Conservation (phyloP, 257 asterid genomes). For the Echium plantagineum region DNA sequence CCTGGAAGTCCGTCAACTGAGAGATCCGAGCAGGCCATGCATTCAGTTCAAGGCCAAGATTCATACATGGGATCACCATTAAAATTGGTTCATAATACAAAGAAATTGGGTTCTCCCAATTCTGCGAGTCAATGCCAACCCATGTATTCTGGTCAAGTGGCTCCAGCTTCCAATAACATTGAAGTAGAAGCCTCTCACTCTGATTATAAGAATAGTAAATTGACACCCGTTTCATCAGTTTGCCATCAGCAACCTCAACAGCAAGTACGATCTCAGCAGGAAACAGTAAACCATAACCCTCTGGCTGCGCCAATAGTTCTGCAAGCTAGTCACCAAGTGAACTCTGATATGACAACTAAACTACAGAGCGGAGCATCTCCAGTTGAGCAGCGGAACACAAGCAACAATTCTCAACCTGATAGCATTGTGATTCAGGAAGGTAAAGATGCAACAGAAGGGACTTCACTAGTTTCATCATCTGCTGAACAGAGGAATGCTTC, state of each 20-base stretch:
- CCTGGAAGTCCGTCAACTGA: slow-evolving; percentile 34
- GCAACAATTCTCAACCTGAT: slow-evolving; percentile 37
- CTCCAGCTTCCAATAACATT: slow-evolving; percentile 40
- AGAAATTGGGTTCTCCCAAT: slow-evolving; percentile 29
- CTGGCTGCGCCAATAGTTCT: slow-evolving; percentile 33
- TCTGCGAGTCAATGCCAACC: slow-evolving; percentile 43
- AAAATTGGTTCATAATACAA: slow-evolving; percentile 33
- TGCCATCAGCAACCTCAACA: slow-evolving; percentile 24
- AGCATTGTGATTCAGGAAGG: slow-evolving; percentile 22
- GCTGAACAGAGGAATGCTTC: slow-evolving; percentile 38
- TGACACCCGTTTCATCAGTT: slow-evolving; percentile 29
- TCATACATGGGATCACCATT: slow-evolving; percentile 31
- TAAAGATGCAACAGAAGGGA: slow-evolving; percentile 26
- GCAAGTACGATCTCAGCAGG: slow-evolving; percentile 39
- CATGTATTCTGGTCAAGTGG: slow-evolving; percentile 36
- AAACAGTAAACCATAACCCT: slow-evolving; percentile 39
- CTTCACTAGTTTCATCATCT: slow-evolving; percentile 27
- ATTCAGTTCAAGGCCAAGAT: slow-evolving; percentile 39
- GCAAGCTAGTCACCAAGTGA: slow-evolving; percentile 36
- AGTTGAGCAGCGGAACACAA: slow-evolving; percentile 32
- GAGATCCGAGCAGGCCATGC: slow-evolving; percentile 39
- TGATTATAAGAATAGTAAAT: slow-evolving; percentile 33
- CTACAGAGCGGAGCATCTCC: slow-evolving; percentile 35
- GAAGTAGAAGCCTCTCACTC: slow-evolving; percentile 34
- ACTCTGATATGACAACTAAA: slow-evolving; percentile 27